Evolutionary conservation across 2,329 filamentous ascomycete genomes (phyloP), one percentile per base, ranked within the genome.

Genomic region (Aurifilum marmelostoma): DNA sequence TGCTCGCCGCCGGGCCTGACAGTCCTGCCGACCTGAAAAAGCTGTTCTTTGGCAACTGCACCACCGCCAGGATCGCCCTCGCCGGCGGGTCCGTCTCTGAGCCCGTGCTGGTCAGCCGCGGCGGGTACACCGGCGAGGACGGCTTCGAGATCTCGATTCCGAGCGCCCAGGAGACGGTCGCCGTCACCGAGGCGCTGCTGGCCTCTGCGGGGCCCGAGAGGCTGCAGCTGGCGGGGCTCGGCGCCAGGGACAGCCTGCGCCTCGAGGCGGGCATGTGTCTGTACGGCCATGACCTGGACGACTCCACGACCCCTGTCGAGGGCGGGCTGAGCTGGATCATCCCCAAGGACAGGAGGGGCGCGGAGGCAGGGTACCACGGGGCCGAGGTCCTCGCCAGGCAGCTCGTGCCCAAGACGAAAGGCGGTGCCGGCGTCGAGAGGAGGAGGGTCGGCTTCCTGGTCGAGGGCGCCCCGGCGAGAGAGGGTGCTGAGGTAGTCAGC

Each of bases 261-360:
- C 89, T 99, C 39, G 96, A 99, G 83, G 96, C 96, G 0, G 96
- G 96, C 71, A 97, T 99, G 95, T 99, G 96, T 80, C 87, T 99
- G n/a, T 99, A 99, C 82, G 96, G 96, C n/a, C 93, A 98, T 81
- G 96, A 99, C 79, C 87, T 99, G 50, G 90, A 97, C 78, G 95
- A 97, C 77, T 79, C 80, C n/a, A 88, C 85, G 24, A 88, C 87
- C 21, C 87, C 87, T 21, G 85, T 86, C 72, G 87, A 89, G 79
- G 87, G 80, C 41, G 83, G 79, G 18, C 83, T 89, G 41, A 77
- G 79, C 73, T 99, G 96, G 95, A 88, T 97, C 76, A 90, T 99
- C 70, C 90, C 92, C 72, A 94, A 93, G 77, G 88, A 91, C 67
- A 89, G 95, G 24, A 90, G 90, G 66, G 82, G 86, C 29, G 81